phyloP scores from a whole-genome alignment of 768 basidiomycete genomes.

The Cystobasidiopsis lactophilus region DNA sequence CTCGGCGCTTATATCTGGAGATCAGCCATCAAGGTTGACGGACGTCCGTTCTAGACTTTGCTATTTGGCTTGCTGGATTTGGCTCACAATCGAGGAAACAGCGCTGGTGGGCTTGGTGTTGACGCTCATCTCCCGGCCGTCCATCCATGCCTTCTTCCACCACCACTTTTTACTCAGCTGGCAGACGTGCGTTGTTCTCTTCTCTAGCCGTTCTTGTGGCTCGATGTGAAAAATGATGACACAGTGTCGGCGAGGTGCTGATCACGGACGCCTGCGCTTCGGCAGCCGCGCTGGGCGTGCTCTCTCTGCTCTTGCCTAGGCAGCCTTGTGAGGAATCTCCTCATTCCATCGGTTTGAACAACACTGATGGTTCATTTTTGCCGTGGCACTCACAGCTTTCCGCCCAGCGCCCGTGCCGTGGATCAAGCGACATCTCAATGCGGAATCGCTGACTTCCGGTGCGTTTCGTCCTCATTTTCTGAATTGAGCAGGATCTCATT shows the following conservation, averaged over 20 bases:
- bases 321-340: not conserved
- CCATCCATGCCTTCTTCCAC: not conserved
- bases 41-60: no score
- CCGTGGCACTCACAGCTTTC: not conserved
- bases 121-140: not conserved
- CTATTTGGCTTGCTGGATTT: no score
- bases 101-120: not conserved
- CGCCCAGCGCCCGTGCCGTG: not conserved
- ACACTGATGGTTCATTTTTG: no score
- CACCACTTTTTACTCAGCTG: not conserved
- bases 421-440: not conserved
- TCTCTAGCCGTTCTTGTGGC: constrained; percentile 3
- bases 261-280: constrained; percentile 6
- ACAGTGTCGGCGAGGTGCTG: constrained; percentile 6
- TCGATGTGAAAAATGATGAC: constrained; percentile 3
- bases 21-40: no score
- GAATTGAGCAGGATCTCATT: not conserved
- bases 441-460: not conserved
- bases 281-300: constrained; percentile 3
- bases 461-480: not conserved
- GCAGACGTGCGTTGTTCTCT: no score
- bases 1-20: no score
- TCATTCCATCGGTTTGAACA: not conserved
- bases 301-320: constrained; percentile 3
- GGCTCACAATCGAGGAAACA: no score